These are phyloP conservation scores for Calocera viscosa DNA, from an alignment of 768 basidiomycete genomes.

Conservation along the genomic window DNA sequence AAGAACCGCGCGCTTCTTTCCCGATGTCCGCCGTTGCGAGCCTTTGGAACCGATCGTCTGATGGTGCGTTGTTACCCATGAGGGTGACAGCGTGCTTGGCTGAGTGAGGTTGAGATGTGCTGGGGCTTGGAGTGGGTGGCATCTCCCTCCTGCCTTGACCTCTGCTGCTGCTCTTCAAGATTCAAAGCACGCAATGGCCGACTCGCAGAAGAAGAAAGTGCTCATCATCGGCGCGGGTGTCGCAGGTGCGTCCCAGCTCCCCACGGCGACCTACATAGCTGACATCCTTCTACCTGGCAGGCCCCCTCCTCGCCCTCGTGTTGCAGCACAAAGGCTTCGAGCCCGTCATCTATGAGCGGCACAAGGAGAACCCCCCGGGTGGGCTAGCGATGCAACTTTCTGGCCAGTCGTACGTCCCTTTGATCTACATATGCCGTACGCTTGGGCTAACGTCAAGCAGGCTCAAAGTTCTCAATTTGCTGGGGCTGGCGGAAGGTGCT, in stretches of 20 bases:
- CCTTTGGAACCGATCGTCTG: too few relatives aligned
- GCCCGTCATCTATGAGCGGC: conserved; percentile 29
- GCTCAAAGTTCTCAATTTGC: neutral
- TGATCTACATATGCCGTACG: neutral
- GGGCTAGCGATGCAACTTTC: neutral
- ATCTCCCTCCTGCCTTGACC: neutral
- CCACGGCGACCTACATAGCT: neutral
- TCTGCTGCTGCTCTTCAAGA: neutral
- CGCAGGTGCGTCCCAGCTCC: conserved; percentile 16
- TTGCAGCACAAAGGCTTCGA: conserved; percentile 31
- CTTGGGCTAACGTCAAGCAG: neutral
- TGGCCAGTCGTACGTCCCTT: neutral
- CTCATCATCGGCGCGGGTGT: conserved; percentile 32
- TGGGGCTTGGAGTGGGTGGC: too few relatives aligned
- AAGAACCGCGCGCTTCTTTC: too few relatives aligned
- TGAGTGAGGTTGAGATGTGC: too few relatives aligned
- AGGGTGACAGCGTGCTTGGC: too few relatives aligned
- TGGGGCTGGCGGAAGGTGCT: neutral
- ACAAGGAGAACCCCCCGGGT: neutral
- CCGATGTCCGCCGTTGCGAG: too few relatives aligned
- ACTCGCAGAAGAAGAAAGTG: conserved; percentile 17
- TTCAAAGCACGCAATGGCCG: neutral
- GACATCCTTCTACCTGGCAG: too few relatives aligned
- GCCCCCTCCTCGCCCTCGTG: conserved; percentile 31
- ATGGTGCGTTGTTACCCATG: too few relatives aligned